A percentile compares a stretch with the other conserved stretches of the same genome.
Conservation (phyloP, 306 rosid genomes). For the Echinosophora koreensis region DNA sequence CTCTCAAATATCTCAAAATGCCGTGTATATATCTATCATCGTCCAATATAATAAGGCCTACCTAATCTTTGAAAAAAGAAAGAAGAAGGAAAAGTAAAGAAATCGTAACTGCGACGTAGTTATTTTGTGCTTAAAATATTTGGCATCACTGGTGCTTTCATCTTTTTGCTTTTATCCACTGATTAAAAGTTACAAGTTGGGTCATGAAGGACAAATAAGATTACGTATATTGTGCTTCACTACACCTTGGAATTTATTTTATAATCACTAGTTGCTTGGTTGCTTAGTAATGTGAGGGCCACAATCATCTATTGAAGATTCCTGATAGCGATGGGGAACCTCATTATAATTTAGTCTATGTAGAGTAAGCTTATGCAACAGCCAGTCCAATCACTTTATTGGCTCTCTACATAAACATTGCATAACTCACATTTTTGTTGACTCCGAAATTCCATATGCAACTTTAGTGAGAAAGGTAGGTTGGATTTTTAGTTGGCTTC, state of each 20-base stretch:
- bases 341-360: background rate
- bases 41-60: background rate
- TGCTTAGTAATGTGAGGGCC: background rate
- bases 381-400: constrained; percentile 47
- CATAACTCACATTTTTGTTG: constrained; percentile 34
- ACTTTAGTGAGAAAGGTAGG: constrained; percentile 55
- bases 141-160: background rate
- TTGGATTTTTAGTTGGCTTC: constrained; percentile 58
- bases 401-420: constrained; percentile 33
- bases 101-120: background rate
- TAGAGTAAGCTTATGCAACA: constrained; percentile 25
- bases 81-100: background rate
- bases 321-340: constrained; percentile 32
- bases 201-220: background rate
- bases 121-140: constrained; percentile 41
- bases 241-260: constrained; percentile 1
- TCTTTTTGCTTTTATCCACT: constrained; percentile 31
- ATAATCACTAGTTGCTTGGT: constrained; percentile 38
- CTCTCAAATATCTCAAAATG: too few relatives aligned
- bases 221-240: background rate
- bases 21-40: background rate
- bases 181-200: constrained; percentile 14
- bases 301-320: constrained; percentile 36
- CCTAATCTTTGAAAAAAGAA: constrained; percentile 6
- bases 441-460: constrained; percentile 25